These are phyloP conservation scores for Yarrowia divulgata DNA, from an alignment of 805 yeast genomes.

Conservation along the genomic window DNA sequence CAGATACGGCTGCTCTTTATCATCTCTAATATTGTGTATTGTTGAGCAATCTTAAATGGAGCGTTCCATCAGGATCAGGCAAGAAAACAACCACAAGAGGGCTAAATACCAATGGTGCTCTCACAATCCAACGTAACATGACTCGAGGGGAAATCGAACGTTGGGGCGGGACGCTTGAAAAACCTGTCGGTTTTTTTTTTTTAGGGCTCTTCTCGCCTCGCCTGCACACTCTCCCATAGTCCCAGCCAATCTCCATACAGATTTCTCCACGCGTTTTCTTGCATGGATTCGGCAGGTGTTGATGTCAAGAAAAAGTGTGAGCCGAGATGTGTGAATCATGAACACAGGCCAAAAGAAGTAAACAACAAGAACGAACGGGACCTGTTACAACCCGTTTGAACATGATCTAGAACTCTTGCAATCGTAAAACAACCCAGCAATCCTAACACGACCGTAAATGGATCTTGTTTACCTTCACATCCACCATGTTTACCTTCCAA, in stretches of 20 bases:
- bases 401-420: no score
- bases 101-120: no score
- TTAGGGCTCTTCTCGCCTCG: no score
- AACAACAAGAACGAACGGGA: no score
- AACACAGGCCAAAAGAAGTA: not conserved
- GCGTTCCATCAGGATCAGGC: conserved; percentile 1
- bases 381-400: no score
- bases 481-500: not conserved
- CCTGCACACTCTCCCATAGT: not conserved
- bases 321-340: not conserved
- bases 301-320: no score
- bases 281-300: conserved; percentile 21
- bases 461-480: not conserved
- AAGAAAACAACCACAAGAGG: no score
- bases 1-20: conserved; percentile 33
- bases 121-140: no score
- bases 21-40: conserved; percentile 35
- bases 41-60: conserved; percentile 32
- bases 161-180: no score
- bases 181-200: no score
- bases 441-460: not conserved
- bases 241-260: conserved; percentile 35
- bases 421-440: not conserved
- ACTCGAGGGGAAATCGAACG: no score
- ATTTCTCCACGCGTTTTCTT: conserved; percentile 25